Base-by-base conservation (phyloP, 495 filamentous ascomycete species). In the Halenospora varia region DNA sequence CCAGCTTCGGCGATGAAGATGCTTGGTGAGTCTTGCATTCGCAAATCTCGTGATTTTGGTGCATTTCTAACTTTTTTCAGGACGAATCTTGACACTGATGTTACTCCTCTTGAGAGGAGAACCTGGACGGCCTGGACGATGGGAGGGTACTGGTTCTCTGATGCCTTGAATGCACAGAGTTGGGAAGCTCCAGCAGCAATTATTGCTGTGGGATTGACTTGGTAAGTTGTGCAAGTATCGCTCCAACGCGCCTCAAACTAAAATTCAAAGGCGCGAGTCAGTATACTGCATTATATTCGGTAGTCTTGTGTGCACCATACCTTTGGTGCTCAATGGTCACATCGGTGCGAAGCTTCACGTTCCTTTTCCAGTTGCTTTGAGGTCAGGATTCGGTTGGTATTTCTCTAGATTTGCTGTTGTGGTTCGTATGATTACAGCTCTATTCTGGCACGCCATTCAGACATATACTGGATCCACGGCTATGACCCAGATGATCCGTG, bases 141-240 rank as follows among this genome's bases (percentile, higher is more conserved):
- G 53, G 64, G 75, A n/a, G 76, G 76, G 15, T 79, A 70, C 59
- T 78, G 76, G 76, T 70, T 75, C 61, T 70, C 66, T 10, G 76
- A 78, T 68, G 70, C 71, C 22, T 58, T 78, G 58, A 73, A 72
- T 56, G 73, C 71, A 19, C 73, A 75, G 55, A 58, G 63, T 53
- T 74, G 73, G 73, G 68, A 70, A 64, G 66, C 65, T 9, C 68
- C 73, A n/a, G 67, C 69, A 23, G 70, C 69, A 26, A 75, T 80
- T 58, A 73, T 81, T 47, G 73, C 77, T 25, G 68, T 77, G 18
- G 78, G 78, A 15, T 62, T 81, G 44, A 78, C 76, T 10, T 81
- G 73, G 74, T 70, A 15, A 60, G 63, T 55, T 4, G 18, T 56
- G 23, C 47, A 2, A 9, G 8, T 9, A 46, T 4, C 8, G 4